Conservation (phyloP, 225 moss, liverwort and hornwort species). For the Pleurozium schreberi region DNA sequence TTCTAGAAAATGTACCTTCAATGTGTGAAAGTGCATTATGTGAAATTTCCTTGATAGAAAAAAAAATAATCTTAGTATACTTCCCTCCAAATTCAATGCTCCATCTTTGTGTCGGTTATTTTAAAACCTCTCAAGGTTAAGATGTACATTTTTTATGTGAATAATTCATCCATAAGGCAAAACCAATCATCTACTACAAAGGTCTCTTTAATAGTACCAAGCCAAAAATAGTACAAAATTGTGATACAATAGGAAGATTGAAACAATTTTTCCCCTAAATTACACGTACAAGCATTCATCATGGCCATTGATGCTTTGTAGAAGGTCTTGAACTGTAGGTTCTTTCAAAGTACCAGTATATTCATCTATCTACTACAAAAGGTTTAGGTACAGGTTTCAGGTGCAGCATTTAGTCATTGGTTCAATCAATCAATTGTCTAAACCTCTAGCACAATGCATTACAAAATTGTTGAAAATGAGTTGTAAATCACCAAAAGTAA, state of each 20-base stretch:
- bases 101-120: too few species aligned
- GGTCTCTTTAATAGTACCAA: not conserved
- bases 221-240: not conserved
- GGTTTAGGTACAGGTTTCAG: not conserved
- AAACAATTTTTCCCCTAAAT: not conserved
- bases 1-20: too few species aligned
- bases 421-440: not conserved
- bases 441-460: accelerated
- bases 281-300: too few species aligned
- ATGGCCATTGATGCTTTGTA: not conserved
- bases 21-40: too few species aligned
- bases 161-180: not conserved
- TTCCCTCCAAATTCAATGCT: too few species aligned
- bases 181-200: not conserved
- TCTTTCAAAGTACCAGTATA: too few species aligned
- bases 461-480: not conserved
- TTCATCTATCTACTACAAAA: not conserved
- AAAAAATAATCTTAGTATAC: too few species aligned
- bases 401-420: not conserved
- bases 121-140: too few species aligned
- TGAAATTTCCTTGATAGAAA: too few species aligned
- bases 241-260: not conserved
- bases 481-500: not conserved
- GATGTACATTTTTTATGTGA: too few species aligned
- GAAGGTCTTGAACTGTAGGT: too few species aligned